Evolutionary conservation across 179 eudicot species (phyloP).

Genomic region (Carnegiea gigantea): DNA sequence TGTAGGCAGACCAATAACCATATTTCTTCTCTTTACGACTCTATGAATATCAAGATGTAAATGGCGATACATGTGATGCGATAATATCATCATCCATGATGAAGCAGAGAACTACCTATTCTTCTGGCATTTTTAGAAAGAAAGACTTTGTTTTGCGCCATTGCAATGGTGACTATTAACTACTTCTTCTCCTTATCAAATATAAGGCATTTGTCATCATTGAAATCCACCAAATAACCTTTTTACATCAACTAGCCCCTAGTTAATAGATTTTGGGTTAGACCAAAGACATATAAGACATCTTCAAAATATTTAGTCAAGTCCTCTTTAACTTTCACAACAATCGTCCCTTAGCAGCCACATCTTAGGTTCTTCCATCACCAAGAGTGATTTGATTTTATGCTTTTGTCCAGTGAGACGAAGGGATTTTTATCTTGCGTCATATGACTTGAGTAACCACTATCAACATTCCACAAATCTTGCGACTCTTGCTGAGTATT

Average conservation of each 20-base stretch:
- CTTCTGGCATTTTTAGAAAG: not conserved
- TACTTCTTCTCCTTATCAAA: not conserved
- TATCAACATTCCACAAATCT: not conserved
- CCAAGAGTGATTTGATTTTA: constrained; percentile 2
- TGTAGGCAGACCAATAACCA: too few species aligned
- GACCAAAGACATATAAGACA: constrained; percentile 10
- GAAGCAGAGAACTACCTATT: not conserved
- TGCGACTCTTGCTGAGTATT: not conserved
- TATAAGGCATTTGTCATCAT: not conserved
- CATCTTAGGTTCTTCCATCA: not conserved
- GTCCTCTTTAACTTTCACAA: not conserved
- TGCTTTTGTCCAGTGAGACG: not conserved
- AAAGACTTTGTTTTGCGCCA: not conserved
- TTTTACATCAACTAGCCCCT: constrained; percentile 1
- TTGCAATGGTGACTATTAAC: not conserved
- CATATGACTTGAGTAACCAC: not conserved
- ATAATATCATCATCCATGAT: not conserved
- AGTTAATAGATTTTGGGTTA: constrained; percentile 14
- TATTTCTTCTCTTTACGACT: not conserved
- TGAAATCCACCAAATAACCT: not conserved
- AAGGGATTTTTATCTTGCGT: not conserved
- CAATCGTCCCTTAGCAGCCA: not conserved
- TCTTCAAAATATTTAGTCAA: not conserved
- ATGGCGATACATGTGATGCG: not conserved
- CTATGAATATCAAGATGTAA: not conserved